A percentile compares a stretch with the other conserved stretches of the same genome.
Conservation (phyloP, 371 early-diverging fungal genomes). For the Chytridiales sp. region DNA sequence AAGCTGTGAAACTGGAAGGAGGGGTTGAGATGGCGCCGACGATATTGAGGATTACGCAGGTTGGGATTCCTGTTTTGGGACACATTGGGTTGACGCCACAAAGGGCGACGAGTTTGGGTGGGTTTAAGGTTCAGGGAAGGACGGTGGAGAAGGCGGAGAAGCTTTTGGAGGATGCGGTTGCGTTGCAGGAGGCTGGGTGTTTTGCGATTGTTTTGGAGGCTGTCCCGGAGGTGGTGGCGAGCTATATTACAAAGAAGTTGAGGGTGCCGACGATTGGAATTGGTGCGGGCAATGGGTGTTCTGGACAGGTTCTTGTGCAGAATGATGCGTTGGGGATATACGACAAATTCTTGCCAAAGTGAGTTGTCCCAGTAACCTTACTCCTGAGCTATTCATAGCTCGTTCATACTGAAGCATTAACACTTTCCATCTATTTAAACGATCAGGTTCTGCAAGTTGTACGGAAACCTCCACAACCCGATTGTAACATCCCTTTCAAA, state of each 20-base stretch:
- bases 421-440: neutral
- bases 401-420: neutral
- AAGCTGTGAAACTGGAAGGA: constrained; percentile 95
- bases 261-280: constrained; percentile 94
- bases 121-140: constrained; percentile 91
- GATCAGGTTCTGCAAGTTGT: constrained; percentile 83
- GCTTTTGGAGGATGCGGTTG: constrained; percentile 82
- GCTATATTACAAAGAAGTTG: constrained; percentile 71
- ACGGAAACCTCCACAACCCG: constrained; percentile 70
- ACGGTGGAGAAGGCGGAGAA: constrained; percentile 70
- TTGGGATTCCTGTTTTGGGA: constrained; percentile 90
- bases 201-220: constrained; percentile 91
- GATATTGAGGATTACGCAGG: constrained; percentile 67
- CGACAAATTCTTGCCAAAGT: constrained; percentile 79
- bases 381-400: neutral
- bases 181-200: constrained; percentile 90
- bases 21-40: constrained; percentile 80
- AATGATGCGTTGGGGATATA: constrained; percentile 86
- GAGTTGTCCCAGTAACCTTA: too few relatives aligned
- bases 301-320: constrained; percentile 92
- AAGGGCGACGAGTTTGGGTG: constrained; percentile 79
- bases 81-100: constrained; percentile 96
- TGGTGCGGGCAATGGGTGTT: constrained; percentile 84
- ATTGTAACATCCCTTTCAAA: constrained; percentile 67
- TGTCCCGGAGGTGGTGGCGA: constrained; percentile 84